Percentiles rank a stretch among this genome's conserved stretches.
phyloP scores from a whole-genome alignment of 306 rosid genomes.

The Acmispon strigosus region DNA sequence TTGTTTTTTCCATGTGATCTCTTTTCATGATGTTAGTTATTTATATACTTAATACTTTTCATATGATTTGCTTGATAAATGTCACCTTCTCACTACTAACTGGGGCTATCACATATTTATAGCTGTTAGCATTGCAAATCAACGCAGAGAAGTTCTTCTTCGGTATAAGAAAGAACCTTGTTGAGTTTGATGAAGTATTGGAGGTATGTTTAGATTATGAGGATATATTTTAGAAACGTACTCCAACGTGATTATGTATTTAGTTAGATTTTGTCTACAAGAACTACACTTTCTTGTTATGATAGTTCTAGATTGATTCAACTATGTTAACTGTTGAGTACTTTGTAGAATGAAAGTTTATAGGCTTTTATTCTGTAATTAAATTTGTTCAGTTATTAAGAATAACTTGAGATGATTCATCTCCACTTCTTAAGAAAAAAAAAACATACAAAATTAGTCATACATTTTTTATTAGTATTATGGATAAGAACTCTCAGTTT shows the following conservation, averaged over 20 bases:
- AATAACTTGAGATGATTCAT: neutral
- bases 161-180: constrained; percentile 76
- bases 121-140: constrained; percentile 88
- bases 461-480: neutral
- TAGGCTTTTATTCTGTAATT: neutral
- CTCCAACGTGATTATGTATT: neutral
- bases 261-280: constrained; percentile 11
- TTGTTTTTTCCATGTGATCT: neutral
- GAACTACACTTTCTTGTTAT: constrained; percentile 6
- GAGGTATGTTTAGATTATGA: constrained; percentile 54
- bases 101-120: constrained; percentile 15
- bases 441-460: neutral
- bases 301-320: constrained; percentile 12
- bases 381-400: constrained; percentile 2
- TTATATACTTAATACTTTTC: neutral
- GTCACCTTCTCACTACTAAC: constrained; percentile 23
- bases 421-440: neutral
- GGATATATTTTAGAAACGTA: neutral
- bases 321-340: neutral
- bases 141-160: constrained; percentile 94
- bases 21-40: constrained; percentile 17
- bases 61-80: constrained; percentile 9
- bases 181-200: constrained; percentile 96
- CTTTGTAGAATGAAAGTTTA: neutral
- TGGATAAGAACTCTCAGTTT: neutral